Base-by-base conservation (phyloP, 306 rosid species). In the Cucurbita argyrosperma region DNA sequence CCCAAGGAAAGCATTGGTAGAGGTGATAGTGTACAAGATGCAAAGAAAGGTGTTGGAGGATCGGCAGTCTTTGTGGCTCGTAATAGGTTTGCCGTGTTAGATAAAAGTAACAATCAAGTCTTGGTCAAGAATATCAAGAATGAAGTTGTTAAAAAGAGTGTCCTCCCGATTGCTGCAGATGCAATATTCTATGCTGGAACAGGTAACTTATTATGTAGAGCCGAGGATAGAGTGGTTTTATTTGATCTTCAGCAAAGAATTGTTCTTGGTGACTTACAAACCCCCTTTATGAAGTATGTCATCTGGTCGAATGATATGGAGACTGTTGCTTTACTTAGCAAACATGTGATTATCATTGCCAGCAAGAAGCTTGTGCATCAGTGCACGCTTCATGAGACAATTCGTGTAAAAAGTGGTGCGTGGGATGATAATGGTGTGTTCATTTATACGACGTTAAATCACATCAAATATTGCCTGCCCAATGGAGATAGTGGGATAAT, bases 391-490 rank as follows among this genome's bases (percentile, higher is more conserved):
- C 98, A 92, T 42, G 98, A 92, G 86, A 90, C 98, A 39, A 92
- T 92, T 70, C 98, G 98, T 67, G 96, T 92, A 30, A 92, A 92
- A 79, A 92, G 96, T 76, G 98, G 98, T 75, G 92, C 87, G 14
- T 92, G 98, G 98, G 98, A 92, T 83, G 98, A 90, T 81, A 90
- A 88, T 64, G 96, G 98, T 37, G 90, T 92, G 77, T 90, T 92
- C 82, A 92, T 92, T 61, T 92, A 92, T 76, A 87, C 98, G 0
- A 92, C 98, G 14, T 77, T 92, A 67, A 92, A 92, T 76, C 98
- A 92, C 80, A 87, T 92, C 42, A 92, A 92, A 74, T 92, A 92
- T 70, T 92, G 96, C 78, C 91, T 92, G 9, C 90, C 98, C 55
- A 92, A 88, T 77, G 98, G 98, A 45, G 98, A 92, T 79, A 87